Base-by-base conservation (phyloP, 1,284 basidiomycete species). In the Puccinia horiana region DNA sequence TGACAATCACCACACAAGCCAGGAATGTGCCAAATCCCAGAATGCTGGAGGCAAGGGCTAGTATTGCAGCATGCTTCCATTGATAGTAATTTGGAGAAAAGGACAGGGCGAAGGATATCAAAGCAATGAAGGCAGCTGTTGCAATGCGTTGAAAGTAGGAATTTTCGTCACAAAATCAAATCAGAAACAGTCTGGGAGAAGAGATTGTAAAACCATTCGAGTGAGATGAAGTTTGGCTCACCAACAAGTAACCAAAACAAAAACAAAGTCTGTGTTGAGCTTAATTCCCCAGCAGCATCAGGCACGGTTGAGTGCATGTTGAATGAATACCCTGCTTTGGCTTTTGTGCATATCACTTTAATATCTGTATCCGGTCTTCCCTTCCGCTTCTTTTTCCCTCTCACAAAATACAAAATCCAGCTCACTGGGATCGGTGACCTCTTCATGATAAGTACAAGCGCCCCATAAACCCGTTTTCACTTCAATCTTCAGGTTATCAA, bases 311-410 rank as follows among this genome's bases (percentile, higher is more conserved):
- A 69, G 23, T 49, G 56, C 69, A 80, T 58, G 18, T 40, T 44
- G 69, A 80, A 80, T 56, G 77, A 80, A 80, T 80, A 80, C 12
- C 65, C 77, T 58, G 77, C 65, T 72, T 70, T 80, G 37, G 65
- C 23, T 61, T 69, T 70, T 2, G 77, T 80, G 32, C 77, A 80
- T 56, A 29, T 72, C 9, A 72, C 49, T 29, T 47, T 1, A n/a
- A 42, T 9, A 58, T 61, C 67, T 42, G 35, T 18, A 40, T 80
- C 77, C 42, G 18, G 14, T 12, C 11, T 29, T 29, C 14, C 26
- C 37, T 77, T 77, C 42, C 23, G 12, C 37, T 58, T 61, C 37
- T 67, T 52, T 40, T 77, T 67, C 16, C 44, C 40, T 35, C 8
- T 35, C 12, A 47, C 44, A 9, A 77, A 26, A 76, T 76, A 47